These are phyloP conservation scores for Pestalotiopsis sp. DNA, from an alignment of 2,329 filamentous ascomycete genomes.

Conservation along the genomic window DNA sequence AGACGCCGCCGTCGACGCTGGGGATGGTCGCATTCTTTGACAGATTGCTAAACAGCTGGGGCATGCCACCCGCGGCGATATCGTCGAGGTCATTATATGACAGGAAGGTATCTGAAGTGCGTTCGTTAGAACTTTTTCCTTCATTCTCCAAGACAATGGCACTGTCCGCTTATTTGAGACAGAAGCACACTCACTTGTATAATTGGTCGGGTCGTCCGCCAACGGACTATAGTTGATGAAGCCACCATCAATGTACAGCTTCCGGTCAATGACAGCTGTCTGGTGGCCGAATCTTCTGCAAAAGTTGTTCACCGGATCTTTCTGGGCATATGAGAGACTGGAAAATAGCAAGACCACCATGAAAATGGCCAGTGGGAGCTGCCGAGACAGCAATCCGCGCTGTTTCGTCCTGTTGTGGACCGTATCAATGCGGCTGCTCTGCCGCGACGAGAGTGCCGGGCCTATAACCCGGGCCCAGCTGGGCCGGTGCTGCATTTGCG, in stretches of 20 bases:
- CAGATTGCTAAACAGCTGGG: conserved; percentile 54
- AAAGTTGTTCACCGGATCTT: conserved; percentile 56
- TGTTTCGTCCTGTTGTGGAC: background rate
- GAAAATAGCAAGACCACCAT: background rate
- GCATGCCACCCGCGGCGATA: conserved; percentile 10
- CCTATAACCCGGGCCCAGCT: background rate
- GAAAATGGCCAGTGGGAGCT: background rate
- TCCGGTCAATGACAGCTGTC: conserved; percentile 59
- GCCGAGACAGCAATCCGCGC: background rate
- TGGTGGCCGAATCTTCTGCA: conserved; percentile 60
- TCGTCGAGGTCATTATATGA: conserved; percentile 14
- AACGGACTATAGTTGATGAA: conserved; percentile 56
- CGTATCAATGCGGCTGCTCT: background rate
- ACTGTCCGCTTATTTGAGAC: too few species aligned
- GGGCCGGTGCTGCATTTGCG: background rate
- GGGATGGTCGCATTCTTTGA: conserved; percentile 62
- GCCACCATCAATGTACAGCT: conserved; percentile 65
- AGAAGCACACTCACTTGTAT: conserved; percentile 49
- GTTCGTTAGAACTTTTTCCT: background rate
- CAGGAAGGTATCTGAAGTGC: conserved; percentile 12
- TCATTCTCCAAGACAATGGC: background rate
- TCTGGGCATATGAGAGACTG: conserved; percentile 25
- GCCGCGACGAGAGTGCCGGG: background rate
- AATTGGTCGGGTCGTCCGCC: conserved; percentile 48
- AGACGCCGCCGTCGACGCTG: conserved; percentile 40